Evolutionary conservation across 805 yeast genomes (phyloP).

Genomic region (Kuraishia capsulata): DNA sequence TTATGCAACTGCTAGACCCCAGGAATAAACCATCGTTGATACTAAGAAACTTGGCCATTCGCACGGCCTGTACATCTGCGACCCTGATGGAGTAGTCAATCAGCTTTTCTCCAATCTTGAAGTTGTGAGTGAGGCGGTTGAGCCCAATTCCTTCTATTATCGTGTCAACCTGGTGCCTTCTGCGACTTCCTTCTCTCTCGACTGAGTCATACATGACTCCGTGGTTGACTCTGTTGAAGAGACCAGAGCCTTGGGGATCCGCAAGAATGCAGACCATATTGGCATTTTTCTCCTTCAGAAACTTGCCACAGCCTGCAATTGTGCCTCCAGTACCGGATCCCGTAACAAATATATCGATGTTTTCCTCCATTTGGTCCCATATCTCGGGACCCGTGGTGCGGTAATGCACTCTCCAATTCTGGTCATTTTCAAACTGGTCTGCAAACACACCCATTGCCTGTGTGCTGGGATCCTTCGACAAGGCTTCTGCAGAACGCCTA

Average conservation of each 20-base stretch:
- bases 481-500: constrained; percentile 47
- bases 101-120: constrained; percentile 55
- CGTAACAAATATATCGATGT: constrained; percentile 68
- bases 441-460: constrained; percentile 68
- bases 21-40: constrained; percentile 82
- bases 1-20: constrained; percentile 91
- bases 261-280: constrained; percentile 56
- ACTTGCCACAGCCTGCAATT: constrained; percentile 82
- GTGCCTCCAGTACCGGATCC: constrained; percentile 99
- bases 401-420: constrained; percentile 82
- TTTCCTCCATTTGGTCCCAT: constrained; percentile 57
- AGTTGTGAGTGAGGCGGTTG: constrained; percentile 78
- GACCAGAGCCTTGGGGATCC: constrained; percentile 95
- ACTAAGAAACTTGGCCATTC: constrained; percentile 80
- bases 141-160: constrained; percentile 90
- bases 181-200: constrained; percentile 87
- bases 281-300: constrained; percentile 43
- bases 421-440: constrained; percentile 90
- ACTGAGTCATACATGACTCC: constrained; percentile 92
- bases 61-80: constrained; percentile 68
- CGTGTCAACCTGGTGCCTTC: constrained; percentile 96
- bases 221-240: constrained; percentile 71
- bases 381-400: constrained; percentile 89
- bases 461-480: constrained; percentile 29
- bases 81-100: constrained; percentile 80